These are phyloP conservation scores for Scedosporium dehoogii DNA, from an alignment of 2,329 filamentous ascomycete genomes.

Conservation along the genomic window DNA sequence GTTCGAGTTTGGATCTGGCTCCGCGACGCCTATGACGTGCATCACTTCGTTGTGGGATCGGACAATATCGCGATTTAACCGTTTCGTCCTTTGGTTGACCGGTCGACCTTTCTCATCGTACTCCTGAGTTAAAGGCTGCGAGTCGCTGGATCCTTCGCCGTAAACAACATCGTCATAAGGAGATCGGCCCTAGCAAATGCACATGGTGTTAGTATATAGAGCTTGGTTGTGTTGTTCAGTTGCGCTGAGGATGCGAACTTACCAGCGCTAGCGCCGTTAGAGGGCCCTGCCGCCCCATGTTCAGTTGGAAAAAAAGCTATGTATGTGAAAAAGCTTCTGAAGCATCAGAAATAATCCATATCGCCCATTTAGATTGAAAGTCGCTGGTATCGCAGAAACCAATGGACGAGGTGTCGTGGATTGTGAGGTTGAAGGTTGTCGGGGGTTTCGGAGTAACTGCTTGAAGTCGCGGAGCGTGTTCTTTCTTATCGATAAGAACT, in stretches of 20 bases:
- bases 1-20: slow-evolving; percentile 37
- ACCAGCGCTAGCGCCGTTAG: slow-evolving; percentile 48
- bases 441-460: neutral
- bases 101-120: slow-evolving; percentile 48
- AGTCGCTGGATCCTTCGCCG: slow-evolving; percentile 34
- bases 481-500: slow-evolving; percentile 8
- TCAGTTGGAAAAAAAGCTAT: slow-evolving; percentile 10
- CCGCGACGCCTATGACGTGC: slow-evolving; percentile 52
- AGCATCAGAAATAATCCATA: too few relatives aligned
- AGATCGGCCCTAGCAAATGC: slow-evolving; percentile 38
- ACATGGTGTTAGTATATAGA: neutral
- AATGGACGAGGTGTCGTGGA: neutral
- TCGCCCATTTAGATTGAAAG: neutral
- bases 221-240: too few relatives aligned
- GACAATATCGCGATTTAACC: slow-evolving; percentile 46
- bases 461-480: neutral
- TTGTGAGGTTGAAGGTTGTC: neutral
- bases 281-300: slow-evolving; percentile 45
- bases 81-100: slow-evolving; percentile 42
- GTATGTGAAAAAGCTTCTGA: neutral
- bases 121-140: slow-evolving; percentile 32
- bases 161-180: slow-evolving; percentile 48
- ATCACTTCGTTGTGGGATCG: slow-evolving; percentile 55
- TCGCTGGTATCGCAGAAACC: slow-evolving; percentile 4
- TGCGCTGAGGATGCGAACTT: slow-evolving; percentile 13